Evolutionary conservation across 228 moss, liverwort and hornwort genomes (phyloP).

Genomic region (Sphagnum fallax): DNA sequence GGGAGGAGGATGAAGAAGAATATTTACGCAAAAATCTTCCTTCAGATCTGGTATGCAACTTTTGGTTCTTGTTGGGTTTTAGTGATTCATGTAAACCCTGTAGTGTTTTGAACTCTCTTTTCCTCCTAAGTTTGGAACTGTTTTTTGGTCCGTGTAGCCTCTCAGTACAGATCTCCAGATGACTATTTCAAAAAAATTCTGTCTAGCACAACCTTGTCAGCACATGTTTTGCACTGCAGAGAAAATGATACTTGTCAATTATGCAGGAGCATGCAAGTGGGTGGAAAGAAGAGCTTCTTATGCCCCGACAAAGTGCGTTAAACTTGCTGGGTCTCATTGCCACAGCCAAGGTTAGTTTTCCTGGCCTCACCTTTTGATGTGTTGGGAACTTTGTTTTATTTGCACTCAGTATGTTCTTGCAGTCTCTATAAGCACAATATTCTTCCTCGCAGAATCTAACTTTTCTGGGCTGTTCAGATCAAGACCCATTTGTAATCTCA

Average conservation of each 20-base stretch:
- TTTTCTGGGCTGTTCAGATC: too few relatives aligned
- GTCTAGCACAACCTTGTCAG: too few relatives aligned
- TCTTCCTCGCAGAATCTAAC: too few relatives aligned
- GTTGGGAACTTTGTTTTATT: too few relatives aligned
- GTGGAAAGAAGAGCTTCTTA: constrained; percentile 37
- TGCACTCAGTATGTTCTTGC: too few relatives aligned
- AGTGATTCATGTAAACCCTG: neutral
- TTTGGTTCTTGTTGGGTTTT: neutral
- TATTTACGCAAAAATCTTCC: constrained; percentile 51
- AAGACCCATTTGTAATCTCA: too few relatives aligned
- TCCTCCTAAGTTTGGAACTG: neutral
- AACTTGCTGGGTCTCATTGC: constrained; percentile 57
- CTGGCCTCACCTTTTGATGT: neutral
- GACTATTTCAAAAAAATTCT: too few relatives aligned
- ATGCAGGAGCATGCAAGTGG: constrained; percentile 32
- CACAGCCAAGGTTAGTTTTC: constrained; percentile 32
- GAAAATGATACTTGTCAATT: neutral
- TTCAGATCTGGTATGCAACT: constrained; percentile 34
- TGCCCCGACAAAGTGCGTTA: constrained; percentile 47
- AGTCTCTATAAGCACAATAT: too few relatives aligned
- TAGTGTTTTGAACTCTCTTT: neutral
- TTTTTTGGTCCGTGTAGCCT: neutral
- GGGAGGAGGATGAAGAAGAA: constrained; percentile 60
- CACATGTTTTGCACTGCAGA: too few relatives aligned
- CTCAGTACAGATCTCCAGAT: too few relatives aligned